phyloP scores from a whole-genome alignment of 1,284 basidiomycete genomes.

The Malassezia globosa region DNA sequence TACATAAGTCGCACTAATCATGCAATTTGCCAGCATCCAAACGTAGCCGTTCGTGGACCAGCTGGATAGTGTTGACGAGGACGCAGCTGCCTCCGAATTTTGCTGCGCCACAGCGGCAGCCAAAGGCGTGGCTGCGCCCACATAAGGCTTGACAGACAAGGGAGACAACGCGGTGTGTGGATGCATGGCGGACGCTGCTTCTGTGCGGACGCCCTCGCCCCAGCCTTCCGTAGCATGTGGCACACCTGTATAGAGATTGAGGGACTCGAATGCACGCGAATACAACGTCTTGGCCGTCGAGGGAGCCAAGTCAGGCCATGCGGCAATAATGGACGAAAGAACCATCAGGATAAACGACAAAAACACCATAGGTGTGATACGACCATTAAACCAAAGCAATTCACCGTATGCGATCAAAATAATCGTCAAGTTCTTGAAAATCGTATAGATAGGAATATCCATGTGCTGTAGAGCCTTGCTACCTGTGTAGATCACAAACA shows the following conservation, averaged over 20 bases:
- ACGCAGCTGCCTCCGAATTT: background rate
- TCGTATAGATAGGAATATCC: slow-evolving; percentile 54
- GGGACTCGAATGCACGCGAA: background rate
- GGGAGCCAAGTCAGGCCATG: slow-evolving; percentile 66
- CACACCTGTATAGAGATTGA: slow-evolving; percentile 7
- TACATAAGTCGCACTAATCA: slow-evolving; percentile 81
- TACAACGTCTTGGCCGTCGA: background rate
- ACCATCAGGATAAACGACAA: slow-evolving; percentile 91
- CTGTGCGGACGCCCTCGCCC: background rate
- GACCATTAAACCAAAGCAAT: slow-evolving; percentile 88
- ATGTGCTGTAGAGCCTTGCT: slow-evolving; percentile 66
- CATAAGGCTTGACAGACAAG: background rate
- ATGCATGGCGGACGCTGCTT: background rate
- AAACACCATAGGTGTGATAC: slow-evolving; percentile 74
- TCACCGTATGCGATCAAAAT: slow-evolving; percentile 97
- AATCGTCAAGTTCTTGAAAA: slow-evolving; percentile 98
- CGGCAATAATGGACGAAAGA: slow-evolving; percentile 87
- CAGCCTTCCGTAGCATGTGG: background rate
- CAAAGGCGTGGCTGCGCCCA: background rate
- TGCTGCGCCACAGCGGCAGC: background rate
- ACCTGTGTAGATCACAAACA: slow-evolving; percentile 92
- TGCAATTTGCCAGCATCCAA: slow-evolving; percentile 92
- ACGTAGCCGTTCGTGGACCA: slow-evolving; percentile 59
- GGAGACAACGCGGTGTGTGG: no score
- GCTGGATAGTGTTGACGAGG: background rate